Evolutionary conservation across 2,329 filamentous ascomycete genomes (phyloP).

Genomic region (Aspergillus fumigatiaffinis): DNA sequence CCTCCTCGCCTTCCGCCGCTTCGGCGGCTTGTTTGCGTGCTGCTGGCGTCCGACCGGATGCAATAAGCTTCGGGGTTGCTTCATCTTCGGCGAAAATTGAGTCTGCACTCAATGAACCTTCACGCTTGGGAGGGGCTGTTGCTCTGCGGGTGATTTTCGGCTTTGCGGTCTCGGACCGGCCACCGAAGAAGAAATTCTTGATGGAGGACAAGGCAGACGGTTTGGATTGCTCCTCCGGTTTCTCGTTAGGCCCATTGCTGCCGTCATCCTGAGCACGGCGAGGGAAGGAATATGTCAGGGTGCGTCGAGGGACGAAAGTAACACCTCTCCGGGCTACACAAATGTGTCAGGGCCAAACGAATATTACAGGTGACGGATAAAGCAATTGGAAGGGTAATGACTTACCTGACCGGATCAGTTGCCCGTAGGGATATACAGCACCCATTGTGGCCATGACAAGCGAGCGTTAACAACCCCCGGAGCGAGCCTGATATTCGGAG

Average conservation of each 20-base stretch:
- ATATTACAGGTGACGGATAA: neutral
- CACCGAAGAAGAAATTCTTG: conserved; percentile 32
- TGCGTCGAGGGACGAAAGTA: conserved; percentile 34
- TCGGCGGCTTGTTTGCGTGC: conserved; percentile 17
- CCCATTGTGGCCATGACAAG: conserved; percentile 37
- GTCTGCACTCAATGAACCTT: conserved; percentile 33
- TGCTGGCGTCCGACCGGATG: conserved; percentile 24
- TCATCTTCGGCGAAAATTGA: conserved; percentile 43
- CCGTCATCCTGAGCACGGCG: conserved; percentile 28
- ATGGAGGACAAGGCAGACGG: conserved; percentile 28
- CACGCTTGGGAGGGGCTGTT: conserved; percentile 27
- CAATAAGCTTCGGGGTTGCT: conserved; percentile 19
- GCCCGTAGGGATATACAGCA: conserved; percentile 34
- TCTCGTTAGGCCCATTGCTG: conserved; percentile 12
- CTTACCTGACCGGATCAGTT: conserved; percentile 37
- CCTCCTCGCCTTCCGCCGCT: conserved; percentile 11
- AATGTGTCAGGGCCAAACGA: neutral
- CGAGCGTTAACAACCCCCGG: neutral
- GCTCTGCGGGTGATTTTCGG: conserved; percentile 26
- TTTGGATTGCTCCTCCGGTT: conserved; percentile 17
- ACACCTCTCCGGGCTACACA: conserved; percentile 30
- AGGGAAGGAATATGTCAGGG: conserved; percentile 29
- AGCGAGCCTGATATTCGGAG: conserved; percentile 4
- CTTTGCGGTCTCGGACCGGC: conserved; percentile 21
- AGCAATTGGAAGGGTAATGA: neutral